These are phyloP conservation scores for Daldinia sp. DNA, from an alignment of 2,329 filamentous ascomycete species.

Conservation along the genomic window DNA sequence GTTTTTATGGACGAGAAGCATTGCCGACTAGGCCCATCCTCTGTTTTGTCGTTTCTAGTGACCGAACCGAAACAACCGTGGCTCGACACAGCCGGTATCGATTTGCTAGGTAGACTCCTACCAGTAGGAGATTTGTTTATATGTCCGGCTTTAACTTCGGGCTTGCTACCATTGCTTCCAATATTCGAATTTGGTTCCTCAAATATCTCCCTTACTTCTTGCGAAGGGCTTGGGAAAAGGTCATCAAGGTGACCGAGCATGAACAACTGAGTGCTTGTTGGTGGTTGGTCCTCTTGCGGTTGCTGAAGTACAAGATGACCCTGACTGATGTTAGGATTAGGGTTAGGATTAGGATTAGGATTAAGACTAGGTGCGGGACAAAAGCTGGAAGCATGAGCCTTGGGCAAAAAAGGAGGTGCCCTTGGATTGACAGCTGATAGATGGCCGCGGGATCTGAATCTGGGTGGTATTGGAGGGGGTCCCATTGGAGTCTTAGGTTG, in stretches of 20 bases:
- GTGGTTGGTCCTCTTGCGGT: conserved; percentile 43
- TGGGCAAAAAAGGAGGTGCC: conserved; percentile 42
- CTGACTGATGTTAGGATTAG: conserved; percentile 2
- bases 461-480: conserved; percentile 46
- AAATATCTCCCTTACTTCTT: conserved; percentile 65
- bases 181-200: conserved; percentile 52
- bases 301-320: conserved; percentile 10
- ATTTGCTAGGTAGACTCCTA: background rate
- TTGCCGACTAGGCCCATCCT: background rate
- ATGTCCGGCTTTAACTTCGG: conserved; percentile 37
- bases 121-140: conserved; percentile 4
- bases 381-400: conserved; percentile 28
- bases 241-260: conserved; percentile 63
- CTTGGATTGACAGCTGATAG: conserved; percentile 18
- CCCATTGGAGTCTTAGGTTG: conserved; percentile 44
- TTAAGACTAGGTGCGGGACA: background rate
- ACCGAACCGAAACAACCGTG: background rate
- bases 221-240: conserved; percentile 67
- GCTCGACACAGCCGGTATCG: background rate
- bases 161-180: conserved; percentile 45
- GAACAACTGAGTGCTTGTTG: conserved; percentile 66
- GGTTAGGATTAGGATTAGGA: background rate
- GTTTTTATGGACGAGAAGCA: conserved; percentile 1
- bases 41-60: background rate
- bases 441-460: conserved; percentile 40